Conservation (phyloP, 192 early-diverging fungal genomes). For the Neocallimastix lanati region DNA sequence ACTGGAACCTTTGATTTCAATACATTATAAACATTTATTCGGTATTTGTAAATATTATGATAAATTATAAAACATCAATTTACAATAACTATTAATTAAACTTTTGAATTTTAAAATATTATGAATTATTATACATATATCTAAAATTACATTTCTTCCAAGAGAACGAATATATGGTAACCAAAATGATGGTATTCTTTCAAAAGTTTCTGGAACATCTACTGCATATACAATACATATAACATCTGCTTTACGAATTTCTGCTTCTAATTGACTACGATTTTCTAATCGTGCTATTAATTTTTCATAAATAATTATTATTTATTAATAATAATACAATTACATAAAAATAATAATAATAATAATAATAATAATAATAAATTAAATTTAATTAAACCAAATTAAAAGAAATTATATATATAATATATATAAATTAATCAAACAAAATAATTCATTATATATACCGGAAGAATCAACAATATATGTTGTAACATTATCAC, state of each 20-base stretch:
- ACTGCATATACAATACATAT: constrained; percentile 96
- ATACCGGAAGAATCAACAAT: constrained; percentile 92
- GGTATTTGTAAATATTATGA: too few species aligned
- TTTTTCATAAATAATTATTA: too few species aligned
- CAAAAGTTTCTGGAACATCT: constrained; percentile 65
- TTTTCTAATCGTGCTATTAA: constrained; percentile 71
- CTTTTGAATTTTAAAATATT: too few species aligned
- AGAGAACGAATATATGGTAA: constrained; percentile 78
- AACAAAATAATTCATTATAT: neutral
- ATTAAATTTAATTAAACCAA: too few species aligned
- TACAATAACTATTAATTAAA: too few species aligned
- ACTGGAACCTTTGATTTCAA: constrained; percentile 52
- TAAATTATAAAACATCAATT: too few species aligned
- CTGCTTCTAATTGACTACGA: constrained; percentile 69
- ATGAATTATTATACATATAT: neutral
- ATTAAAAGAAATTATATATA: too few species aligned
- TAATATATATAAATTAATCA: too few species aligned
- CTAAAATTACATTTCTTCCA: constrained; percentile 68
- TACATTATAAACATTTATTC: too few species aligned
- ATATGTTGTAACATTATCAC: constrained; percentile 89
- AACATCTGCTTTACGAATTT: constrained; percentile 92
- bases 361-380: too few species aligned
- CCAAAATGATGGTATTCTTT: constrained; percentile 73
- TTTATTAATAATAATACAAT: neutral
- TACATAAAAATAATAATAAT: neutral